Evolutionary conservation across 2,329 filamentous ascomycete species (phyloP).

Genomic region (Beauveria rudraprayagi): DNA sequence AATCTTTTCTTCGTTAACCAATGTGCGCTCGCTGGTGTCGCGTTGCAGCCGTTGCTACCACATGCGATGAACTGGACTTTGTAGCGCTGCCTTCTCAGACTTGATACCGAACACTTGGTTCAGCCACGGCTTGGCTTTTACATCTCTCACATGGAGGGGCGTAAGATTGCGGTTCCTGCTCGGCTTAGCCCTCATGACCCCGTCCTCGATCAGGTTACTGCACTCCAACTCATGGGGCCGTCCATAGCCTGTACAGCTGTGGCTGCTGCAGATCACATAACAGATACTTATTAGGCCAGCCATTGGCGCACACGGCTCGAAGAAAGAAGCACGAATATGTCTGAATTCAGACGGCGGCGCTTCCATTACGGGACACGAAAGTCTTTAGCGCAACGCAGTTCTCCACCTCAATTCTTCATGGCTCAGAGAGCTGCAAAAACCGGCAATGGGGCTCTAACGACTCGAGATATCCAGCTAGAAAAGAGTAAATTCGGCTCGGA

Average conservation of each 20-base stretch:
- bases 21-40: neutral
- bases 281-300: neutral
- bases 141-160: neutral
- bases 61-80: neutral
- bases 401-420: neutral
- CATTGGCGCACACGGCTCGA: neutral
- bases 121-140: neutral
- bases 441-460: neutral
- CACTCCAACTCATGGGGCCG: neutral
- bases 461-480: neutral
- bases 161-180: neutral
- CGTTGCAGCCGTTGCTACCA: neutral
- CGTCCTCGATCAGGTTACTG: neutral
- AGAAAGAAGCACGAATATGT: neutral
- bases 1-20: neutral
- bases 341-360: neutral
- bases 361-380: neutral
- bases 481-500: neutral
- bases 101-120: conserved; percentile 4
- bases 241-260: neutral
- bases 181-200: neutral
- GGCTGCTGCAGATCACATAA: neutral
- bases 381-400: neutral
- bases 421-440: neutral
- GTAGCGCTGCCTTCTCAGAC: neutral